These are phyloP conservation scores for Ochetophila trinervis DNA, from an alignment of 306 rosid species.

Conservation along the genomic window DNA sequence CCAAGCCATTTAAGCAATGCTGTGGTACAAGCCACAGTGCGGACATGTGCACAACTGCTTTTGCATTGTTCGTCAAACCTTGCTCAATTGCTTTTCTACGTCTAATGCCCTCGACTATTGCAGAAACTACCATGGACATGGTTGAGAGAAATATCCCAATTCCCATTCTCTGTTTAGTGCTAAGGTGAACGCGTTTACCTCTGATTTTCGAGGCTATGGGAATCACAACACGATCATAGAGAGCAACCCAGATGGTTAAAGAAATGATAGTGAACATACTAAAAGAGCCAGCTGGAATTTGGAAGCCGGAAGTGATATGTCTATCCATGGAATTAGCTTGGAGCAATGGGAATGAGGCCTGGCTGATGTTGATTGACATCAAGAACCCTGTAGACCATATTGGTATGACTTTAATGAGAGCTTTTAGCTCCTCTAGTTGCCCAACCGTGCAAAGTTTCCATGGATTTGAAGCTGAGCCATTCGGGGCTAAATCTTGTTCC, in stretches of 20 bases:
- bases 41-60: conserved; percentile 53
- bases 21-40: conserved; percentile 68
- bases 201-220: conserved; percentile 56
- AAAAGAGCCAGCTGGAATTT: conserved; percentile 69
- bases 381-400: conserved; percentile 58
- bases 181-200: conserved; percentile 39
- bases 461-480: conserved; percentile 49
- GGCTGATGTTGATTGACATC: conserved; percentile 41
- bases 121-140: conserved; percentile 43
- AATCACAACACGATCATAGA: conserved; percentile 51
- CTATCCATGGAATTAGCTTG: conserved; percentile 70
- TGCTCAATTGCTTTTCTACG: conserved; percentile 35
- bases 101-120: conserved; percentile 43
- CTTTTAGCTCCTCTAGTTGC: conserved; percentile 68
- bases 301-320: conserved; percentile 40
- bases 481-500: conserved; percentile 37
- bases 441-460: conserved; percentile 68
- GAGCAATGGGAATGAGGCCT: conserved; percentile 49
- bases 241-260: conserved; percentile 36
- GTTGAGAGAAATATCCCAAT: conserved; percentile 45
- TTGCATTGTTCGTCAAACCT: conserved; percentile 33
- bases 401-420: conserved; percentile 56
- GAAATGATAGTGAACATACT: conserved; percentile 40
- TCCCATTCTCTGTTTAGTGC: conserved; percentile 51
- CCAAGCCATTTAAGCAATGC: conserved; percentile 42